Base-by-base conservation (phyloP, 768 basidiomycete genomes). In the Pleurotus cornucopiae region DNA sequence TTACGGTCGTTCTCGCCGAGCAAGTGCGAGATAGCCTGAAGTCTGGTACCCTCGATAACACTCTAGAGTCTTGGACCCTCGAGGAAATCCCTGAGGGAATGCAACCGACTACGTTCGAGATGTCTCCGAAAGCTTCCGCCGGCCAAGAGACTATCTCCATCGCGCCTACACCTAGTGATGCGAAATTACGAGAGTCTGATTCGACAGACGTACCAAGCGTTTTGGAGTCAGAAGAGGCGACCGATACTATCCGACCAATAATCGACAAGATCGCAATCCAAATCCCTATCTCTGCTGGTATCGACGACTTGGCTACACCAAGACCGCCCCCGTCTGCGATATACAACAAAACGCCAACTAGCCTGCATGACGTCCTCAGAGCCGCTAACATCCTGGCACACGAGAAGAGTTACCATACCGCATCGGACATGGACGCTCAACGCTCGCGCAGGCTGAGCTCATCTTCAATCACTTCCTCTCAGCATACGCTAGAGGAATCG, bases 1-100 rank as follows among this genome's bases (percentile, higher is more conserved):
- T 85, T 66, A 76, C 82, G 34, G 72, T 79, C 57, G 77, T 85
- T 38, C 69, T 90, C 26, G 83, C 77, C 13, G 88, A 88, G 64
- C 86, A 89, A 67, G 74, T 89, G 49, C 74, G 77, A 48, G 81
- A 78, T 62, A 76, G 78, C n/a, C 52, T 71, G 72, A 58, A 65
- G 72, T 70, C 58, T 73, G 68, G 58, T 69, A 62, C 14, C 41
- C 21, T 62, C 67, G 43, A 60, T 58, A 6, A 55, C 57, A 30
- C 6, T 16, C 39, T 37, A 25, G 37, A 26, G 9, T 48, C 49
- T 38, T 12, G 18, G 30, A 46, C 48, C 45, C 16, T 30, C 21
- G 21, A 54, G 30, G 49, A 51, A 21, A 51, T 51, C 57, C 16
- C 46, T n/a, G 9, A 37, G 37, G 14, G n/a, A 18, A 46, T 56